These are phyloP conservation scores for Epithele typhae DNA, from an alignment of 768 basidiomycete genomes.

Conservation along the genomic window DNA sequence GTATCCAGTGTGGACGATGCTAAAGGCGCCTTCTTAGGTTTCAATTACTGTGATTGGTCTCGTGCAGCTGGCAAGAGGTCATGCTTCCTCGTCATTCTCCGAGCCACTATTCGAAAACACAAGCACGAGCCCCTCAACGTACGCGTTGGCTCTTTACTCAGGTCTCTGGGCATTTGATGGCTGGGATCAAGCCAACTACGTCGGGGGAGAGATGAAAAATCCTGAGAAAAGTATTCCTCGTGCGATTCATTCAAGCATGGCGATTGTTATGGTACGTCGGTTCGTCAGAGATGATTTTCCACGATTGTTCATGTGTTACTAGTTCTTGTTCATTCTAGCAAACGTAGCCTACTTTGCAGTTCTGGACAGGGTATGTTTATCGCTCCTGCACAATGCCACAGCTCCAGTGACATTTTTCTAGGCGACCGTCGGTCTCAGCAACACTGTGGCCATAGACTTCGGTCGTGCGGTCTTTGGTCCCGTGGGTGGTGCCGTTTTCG, in stretches of 20 bases:
- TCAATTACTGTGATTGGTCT: conserved; percentile 77
- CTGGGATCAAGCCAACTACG: conserved; percentile 92
- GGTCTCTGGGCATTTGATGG: conserved; percentile 96
- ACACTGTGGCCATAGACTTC: conserved; percentile 89
- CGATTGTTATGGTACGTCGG: conserved; percentile 61
- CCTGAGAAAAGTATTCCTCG: conserved; percentile 84
- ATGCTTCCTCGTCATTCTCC: conserved; percentile 61
- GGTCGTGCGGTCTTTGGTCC: conserved; percentile 83
- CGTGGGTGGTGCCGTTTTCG: conserved; percentile 83
- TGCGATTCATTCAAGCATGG: conserved; percentile 89
- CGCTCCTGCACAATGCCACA: no score
- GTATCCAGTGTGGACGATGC: no score
- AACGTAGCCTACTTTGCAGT: conserved; percentile 93
- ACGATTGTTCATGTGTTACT: no score
- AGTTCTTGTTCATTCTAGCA: conserved; percentile 75
- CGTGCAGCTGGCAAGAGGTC: conserved; percentile 68
- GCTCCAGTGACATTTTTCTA: conserved; percentile 19
- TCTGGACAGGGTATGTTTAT: conserved; percentile 62
- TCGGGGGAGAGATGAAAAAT: conserved; percentile 82
- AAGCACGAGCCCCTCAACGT: conserved; percentile 74
- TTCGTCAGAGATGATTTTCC: not conserved
- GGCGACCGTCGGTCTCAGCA: conserved; percentile 69
- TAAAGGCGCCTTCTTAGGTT: no score
- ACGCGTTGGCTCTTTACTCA: conserved; percentile 92
- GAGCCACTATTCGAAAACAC: conserved; percentile 70